These are phyloP conservation scores for Wickerhamomyces sp. DNA, from an alignment of 1,139 yeast genomes.

Conservation along the genomic window DNA sequence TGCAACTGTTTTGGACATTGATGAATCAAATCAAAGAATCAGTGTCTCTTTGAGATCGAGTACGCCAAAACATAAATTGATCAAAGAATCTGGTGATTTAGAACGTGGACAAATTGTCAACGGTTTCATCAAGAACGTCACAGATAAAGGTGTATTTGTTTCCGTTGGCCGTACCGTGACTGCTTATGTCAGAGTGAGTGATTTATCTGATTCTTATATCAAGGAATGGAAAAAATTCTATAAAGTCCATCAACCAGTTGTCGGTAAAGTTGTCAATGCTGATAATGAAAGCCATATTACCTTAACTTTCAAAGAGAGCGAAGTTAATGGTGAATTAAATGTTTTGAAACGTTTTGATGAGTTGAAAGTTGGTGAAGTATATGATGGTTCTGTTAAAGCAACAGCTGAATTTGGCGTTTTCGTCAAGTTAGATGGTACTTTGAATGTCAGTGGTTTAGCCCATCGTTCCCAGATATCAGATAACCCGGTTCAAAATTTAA, in stretches of 20 bases:
- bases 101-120: conserved; percentile 66
- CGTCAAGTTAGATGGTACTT: conserved; percentile 71
- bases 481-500: conserved; percentile 43
- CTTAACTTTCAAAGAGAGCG: conserved; percentile 79
- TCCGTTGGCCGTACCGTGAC: conserved; percentile 66
- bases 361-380: conserved; percentile 62
- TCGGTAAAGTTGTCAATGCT: conserved; percentile 66
- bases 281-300: conserved; percentile 62
- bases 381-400: conserved; percentile 74
- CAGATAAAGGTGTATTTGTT: conserved; percentile 76
- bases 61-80: conserved; percentile 48
- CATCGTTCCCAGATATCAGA: conserved; percentile 87
- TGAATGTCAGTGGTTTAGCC: conserved; percentile 78
- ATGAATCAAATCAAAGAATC: conserved; percentile 51
- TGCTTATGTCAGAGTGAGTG: conserved; percentile 79
- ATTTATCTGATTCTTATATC: conserved; percentile 74
- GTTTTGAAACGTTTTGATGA: conserved; percentile 59
- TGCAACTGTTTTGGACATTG: conserved; percentile 57
- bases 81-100: conserved; percentile 51
- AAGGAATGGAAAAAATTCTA: conserved; percentile 85
- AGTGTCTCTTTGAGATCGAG: conserved; percentile 58
- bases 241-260: conserved; percentile 67
- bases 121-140: conserved; percentile 74
- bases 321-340: conserved; percentile 64
- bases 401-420: conserved; percentile 91